These are phyloP conservation scores for Trichoderma arundinaceum DNA, from an alignment of 2,329 filamentous ascomycete species.

Conservation along the genomic window DNA sequence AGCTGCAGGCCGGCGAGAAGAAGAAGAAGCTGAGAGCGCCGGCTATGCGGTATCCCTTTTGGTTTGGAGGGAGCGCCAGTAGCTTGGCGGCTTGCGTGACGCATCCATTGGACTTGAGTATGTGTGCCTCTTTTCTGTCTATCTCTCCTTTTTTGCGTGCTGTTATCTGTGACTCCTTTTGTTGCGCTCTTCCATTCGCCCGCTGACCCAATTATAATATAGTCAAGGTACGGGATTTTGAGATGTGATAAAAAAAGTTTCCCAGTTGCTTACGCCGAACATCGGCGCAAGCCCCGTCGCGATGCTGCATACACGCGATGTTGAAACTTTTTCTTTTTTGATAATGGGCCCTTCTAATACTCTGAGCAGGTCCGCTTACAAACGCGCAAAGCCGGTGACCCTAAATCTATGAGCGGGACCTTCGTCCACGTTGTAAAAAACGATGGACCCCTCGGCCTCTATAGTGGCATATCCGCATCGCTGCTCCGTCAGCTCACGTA, in stretches of 20 bases:
- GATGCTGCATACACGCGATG: neutral
- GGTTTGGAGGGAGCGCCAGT: constrained; percentile 95
- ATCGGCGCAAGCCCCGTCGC: neutral
- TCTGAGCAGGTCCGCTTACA: constrained; percentile 78
- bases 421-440: constrained; percentile 79
- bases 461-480: constrained; percentile 89
- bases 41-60: constrained; percentile 74
- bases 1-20: constrained; percentile 34
- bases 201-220: constrained; percentile 23
- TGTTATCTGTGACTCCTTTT: neutral
- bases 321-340: neutral
- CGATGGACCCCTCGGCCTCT: constrained; percentile 80
- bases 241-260: neutral
- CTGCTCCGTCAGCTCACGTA: constrained; percentile 94
- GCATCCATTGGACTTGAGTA: constrained; percentile 90
- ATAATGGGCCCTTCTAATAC: constrained; percentile 30
- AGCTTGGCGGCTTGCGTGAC: constrained; percentile 91
- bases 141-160: neutral
- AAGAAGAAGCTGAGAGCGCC: constrained; percentile 46
- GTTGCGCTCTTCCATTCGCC: neutral
- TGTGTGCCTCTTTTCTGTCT: constrained; percentile 36
- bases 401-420: constrained; percentile 83
- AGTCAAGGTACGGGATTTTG: constrained; percentile 34
- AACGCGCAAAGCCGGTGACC: constrained; percentile 76
- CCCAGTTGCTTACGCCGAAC: constrained; percentile 4